Evolutionary conservation across 129 eudicot species (phyloP), one percentile per base, ranked within the genome.

Genomic region (Sambucus nigra): DNA sequence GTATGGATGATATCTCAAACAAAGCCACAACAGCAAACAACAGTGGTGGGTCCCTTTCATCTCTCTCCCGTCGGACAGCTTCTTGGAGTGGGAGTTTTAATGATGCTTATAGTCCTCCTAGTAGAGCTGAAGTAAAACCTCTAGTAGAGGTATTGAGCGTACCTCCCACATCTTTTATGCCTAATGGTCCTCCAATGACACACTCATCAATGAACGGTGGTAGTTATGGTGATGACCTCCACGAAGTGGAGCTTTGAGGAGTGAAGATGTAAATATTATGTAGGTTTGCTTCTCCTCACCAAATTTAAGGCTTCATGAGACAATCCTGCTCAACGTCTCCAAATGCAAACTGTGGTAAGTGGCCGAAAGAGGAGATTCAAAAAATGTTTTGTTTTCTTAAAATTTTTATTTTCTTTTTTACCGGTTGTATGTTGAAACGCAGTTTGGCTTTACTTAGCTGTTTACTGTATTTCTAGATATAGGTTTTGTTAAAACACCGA

Each of bases 71-170:
- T 46, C 88, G 99, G 33, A 81, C 98, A 26, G 82, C 80, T 14
- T 91, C 99, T 1, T 91, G 99, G 99, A 73, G 87, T 40, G 99
- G 94, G 25, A 70, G 81, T 55, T 66, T 61, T 0, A 63, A 70
- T 19, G 74, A 70, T 6, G 49, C 80, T 20, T 65, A 47, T 32
- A 64, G 70, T 23, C 75, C 72, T 69, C 74, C 67, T 10, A 53
- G 62, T 33, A 44, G 27, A 58, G 23, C 64, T 0, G 77, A 69
- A 40, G 39, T 57, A 20, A 81, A 64, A 69, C 77, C 94, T 6
- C 69, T 51, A 2, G 81, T 75, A 29, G 86, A 77, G 54, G 69
- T 69, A 28, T 59, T 80, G 47, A 66, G 83, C 25, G 71, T 65
- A 69, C 75, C 69, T 4, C 78, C 70, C 0, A 53, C 73, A 23